These are phyloP conservation scores for Tylopilus felleus DNA, from an alignment of 768 basidiomycete species.

Conservation along the genomic window DNA sequence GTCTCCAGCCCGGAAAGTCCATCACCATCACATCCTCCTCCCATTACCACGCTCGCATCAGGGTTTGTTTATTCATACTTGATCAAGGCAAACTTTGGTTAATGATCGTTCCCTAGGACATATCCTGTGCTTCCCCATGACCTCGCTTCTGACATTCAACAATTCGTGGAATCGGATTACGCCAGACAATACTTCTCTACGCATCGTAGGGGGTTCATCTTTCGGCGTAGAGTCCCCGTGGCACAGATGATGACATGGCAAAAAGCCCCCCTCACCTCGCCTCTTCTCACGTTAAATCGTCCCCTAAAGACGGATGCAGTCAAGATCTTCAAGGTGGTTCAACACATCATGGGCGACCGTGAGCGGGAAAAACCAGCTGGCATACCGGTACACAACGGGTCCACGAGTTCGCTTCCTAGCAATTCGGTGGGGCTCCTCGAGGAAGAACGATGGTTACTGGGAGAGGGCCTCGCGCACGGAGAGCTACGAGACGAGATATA, in stretches of 20 bases:
- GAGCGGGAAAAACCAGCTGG: constrained; percentile 64
- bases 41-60: constrained; percentile 51
- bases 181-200: constrained; percentile 87
- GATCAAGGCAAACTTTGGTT: not conserved
- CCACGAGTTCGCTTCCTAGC: constrained; percentile 41
- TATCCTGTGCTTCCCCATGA: constrained; percentile 78
- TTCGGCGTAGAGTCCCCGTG: constrained; percentile 76
- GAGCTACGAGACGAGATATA: constrained; percentile 93
- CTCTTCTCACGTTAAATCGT: constrained; percentile 69
- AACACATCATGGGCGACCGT: constrained; percentile 91
- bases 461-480: constrained; percentile 72
- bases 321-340: constrained; percentile 83
- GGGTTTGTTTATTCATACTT: constrained; percentile 46
- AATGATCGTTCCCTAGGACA: constrained; percentile 42
- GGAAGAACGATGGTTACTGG: constrained; percentile 84
- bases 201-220: constrained; percentile 86
- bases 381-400: constrained; percentile 43
- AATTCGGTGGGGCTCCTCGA: constrained; percentile 57
- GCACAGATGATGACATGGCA: constrained; percentile 92
- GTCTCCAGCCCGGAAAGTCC: constrained; percentile 41
- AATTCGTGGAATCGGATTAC: constrained; percentile 83
- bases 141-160: constrained; percentile 80
- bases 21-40: constrained; percentile 16
- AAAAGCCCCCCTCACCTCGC: constrained; percentile 67
- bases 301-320: constrained; percentile 72